Evolutionary conservation across 345 rosid genomes (phyloP), one percentile per base, ranked within the genome.

Genomic region (Moringa oleifera): DNA sequence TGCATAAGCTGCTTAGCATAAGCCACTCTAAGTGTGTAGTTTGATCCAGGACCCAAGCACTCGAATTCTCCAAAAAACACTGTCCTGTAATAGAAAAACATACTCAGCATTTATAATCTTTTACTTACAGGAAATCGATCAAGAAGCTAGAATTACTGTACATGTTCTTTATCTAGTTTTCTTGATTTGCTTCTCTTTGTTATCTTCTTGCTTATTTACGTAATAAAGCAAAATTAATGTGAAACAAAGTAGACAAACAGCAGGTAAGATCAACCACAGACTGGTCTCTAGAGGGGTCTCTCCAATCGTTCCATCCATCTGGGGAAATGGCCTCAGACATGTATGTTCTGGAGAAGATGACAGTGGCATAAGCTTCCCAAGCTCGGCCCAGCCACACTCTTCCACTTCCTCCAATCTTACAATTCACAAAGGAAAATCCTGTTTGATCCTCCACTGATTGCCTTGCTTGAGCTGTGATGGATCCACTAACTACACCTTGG

Each of bases 271-370:
- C 33, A 55, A 63, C 33, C 25, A 79, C 81, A 57, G 71, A 85
- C 95, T 79, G 80, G 60, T 91, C 86, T 80, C 80, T 73, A 2
- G 79, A 65, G 11, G 82, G 73, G 25, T 87, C 84, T 0, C 66
- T 67, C 90, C 88, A 90, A 33, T 91, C 88, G 70, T 83, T 80
- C 96, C 96, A 91, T 24, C 96, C 93, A 17, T 74, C 83, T 2
- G 81, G 75, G 25, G 80, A 72, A 16, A 88, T 74, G 36, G 75
- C 77, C 62, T 57, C 70, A 3, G 96, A 68, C 91, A 91, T 84
- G 70, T 80, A 81, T 1, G 86, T 81, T 45, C 73, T 81, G 0
- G 86, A 75, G 69, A 91, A 91, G 55, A 91, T 80, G 1, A 84
- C 81, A 0, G 89, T 80, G 0, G 97, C 81, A 31, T 81, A 83